phyloP scores from a whole-genome alignment of 2,329 filamentous ascomycete species.

The Calonectria henricotiae region DNA sequence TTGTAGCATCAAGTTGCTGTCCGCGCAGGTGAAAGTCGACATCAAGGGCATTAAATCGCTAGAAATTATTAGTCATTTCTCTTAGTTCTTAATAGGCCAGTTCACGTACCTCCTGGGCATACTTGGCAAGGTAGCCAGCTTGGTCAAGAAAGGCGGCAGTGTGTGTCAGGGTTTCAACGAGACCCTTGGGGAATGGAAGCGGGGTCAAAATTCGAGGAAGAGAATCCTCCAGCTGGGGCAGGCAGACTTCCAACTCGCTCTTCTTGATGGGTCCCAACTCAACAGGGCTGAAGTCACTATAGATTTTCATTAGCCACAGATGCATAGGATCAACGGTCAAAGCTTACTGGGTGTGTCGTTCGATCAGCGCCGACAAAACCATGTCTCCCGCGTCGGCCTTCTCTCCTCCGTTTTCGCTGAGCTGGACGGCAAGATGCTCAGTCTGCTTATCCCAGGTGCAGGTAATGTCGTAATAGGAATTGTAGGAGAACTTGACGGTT shows the following conservation, averaged over 20 bases:
- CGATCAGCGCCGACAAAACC: constrained; percentile 31
- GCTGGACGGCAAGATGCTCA: constrained; percentile 31
- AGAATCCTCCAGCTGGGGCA: constrained; percentile 36
- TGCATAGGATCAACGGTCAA: neutral
- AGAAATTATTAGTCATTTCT: neutral
- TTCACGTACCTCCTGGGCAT: constrained; percentile 38
- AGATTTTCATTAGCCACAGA: neutral
- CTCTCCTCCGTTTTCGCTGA: constrained; percentile 8
- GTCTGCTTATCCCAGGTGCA: constrained; percentile 41
- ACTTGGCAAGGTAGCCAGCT: constrained; percentile 44
- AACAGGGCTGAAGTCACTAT: constrained; percentile 37
- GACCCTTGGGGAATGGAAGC: constrained; percentile 37
- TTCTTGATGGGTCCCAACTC: constrained; percentile 4
- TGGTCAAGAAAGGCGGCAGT: constrained; percentile 41
- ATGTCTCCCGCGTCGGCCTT: constrained; percentile 32
- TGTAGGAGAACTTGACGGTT: constrained; percentile 36
- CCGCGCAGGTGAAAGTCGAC: constrained; percentile 19
- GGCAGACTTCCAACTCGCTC: constrained; percentile 38
- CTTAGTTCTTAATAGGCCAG: too few relatives aligned
- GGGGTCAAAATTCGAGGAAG: constrained; percentile 35
- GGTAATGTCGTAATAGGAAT: constrained; percentile 37
- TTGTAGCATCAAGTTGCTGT: neutral
- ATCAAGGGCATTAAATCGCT: constrained; percentile 31
- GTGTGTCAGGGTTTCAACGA: constrained; percentile 39
- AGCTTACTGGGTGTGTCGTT: constrained; percentile 41